Conservation (phyloP, 2,329 filamentous ascomycete species). For the Ceratocystis alfenasii region DNA sequence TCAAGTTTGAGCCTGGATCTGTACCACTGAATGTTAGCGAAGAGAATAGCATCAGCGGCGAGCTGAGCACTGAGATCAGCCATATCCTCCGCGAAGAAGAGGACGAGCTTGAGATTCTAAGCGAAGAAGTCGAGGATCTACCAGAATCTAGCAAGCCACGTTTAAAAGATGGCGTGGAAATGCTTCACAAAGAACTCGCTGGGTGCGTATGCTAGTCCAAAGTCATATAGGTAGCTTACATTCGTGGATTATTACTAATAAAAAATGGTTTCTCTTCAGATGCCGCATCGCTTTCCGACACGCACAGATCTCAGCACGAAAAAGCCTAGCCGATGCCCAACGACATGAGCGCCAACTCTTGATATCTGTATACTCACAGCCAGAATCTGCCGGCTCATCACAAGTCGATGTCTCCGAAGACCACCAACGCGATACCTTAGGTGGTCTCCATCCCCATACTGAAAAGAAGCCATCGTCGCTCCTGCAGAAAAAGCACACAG, state of each 20-base stretch:
- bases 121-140: conserved; percentile 65
- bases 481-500: conserved; percentile 29
- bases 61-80: conserved; percentile 71
- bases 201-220: conserved; percentile 37
- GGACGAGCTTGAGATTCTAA: conserved; percentile 70
- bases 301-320: conserved; percentile 69
- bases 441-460: conserved; percentile 24
- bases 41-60: conserved; percentile 47
- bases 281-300: conserved; percentile 60
- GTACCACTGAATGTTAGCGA: conserved; percentile 39
- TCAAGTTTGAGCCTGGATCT: conserved; percentile 48
- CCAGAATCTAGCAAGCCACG: conserved; percentile 40
- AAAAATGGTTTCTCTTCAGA: conserved; percentile 28
- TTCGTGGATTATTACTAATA: conserved; percentile 15
- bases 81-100: conserved; percentile 64
- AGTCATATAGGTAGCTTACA: not conserved
- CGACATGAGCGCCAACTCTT: conserved; percentile 65
- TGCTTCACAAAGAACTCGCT: conserved; percentile 58
- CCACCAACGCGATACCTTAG: conserved; percentile 23
- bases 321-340: conserved; percentile 60
- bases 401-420: conserved; percentile 24
- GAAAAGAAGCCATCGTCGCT: conserved; percentile 20
- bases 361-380: conserved; percentile 50
- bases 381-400: conserved; percentile 27
- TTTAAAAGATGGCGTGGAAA: conserved; percentile 53